Evolutionary conservation across 768 basidiomycete species (phyloP).

Genomic region (Cystobasidium tubakii): DNA sequence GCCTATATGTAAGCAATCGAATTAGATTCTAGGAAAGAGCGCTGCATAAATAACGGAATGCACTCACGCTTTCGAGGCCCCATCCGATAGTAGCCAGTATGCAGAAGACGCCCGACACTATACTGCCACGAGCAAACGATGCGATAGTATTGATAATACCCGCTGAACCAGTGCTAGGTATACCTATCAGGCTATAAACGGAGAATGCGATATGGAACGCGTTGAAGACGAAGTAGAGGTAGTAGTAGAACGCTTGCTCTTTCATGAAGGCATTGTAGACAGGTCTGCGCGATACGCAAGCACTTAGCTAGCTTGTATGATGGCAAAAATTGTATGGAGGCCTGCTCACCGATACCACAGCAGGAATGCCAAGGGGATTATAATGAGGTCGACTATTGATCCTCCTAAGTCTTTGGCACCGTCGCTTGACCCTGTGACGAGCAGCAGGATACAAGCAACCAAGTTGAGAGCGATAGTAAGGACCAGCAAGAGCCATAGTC

Average conservation of each 20-base stretch:
- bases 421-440: slow-evolving; percentile 67
- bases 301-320: background rate
- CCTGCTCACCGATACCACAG: slow-evolving; percentile 61
- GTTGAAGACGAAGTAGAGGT: slow-evolving; percentile 92
- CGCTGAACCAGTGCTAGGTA: slow-evolving; percentile 84
- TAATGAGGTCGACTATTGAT: slow-evolving; percentile 64
- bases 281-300: slow-evolving; percentile 56
- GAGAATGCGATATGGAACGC: slow-evolving; percentile 92
- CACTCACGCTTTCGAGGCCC: slow-evolving; percentile 74
- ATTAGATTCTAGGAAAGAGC: slow-evolving; percentile 37
- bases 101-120: slow-evolving; percentile 75
- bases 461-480: slow-evolving; percentile 80
- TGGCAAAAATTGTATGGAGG: background rate
- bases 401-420: slow-evolving; percentile 43
- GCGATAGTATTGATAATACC: slow-evolving; percentile 89
- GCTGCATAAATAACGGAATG: background rate
- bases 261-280: slow-evolving; percentile 98
- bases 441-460: slow-evolving; percentile 78
- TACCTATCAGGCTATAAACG: slow-evolving; percentile 89
- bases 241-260: slow-evolving; percentile 80
- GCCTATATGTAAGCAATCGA: background rate
- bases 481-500: slow-evolving; percentile 85
- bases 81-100: slow-evolving; percentile 77
- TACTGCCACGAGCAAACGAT: slow-evolving; percentile 64
- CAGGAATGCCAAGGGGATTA: slow-evolving; percentile 79